Conservation (phyloP, 352 stramenopile species). For the Pythium chondricola region DNA sequence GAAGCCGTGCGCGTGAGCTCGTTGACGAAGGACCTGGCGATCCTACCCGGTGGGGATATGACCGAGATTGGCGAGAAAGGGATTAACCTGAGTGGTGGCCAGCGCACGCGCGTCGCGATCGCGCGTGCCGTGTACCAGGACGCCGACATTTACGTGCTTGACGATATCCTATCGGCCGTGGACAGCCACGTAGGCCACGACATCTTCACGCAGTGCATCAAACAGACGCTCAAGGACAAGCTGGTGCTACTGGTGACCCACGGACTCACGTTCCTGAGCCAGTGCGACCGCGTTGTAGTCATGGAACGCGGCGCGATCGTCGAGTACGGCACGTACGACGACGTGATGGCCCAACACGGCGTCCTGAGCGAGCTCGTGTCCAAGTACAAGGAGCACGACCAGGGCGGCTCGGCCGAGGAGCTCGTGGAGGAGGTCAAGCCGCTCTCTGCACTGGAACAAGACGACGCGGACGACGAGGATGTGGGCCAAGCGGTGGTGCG, state of each 20-base stretch:
- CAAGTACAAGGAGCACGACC: constrained; percentile 58
- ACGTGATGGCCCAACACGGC: constrained; percentile 34
- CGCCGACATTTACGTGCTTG: constrained; percentile 27
- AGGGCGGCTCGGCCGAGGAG: constrained; percentile 34
- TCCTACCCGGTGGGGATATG: constrained; percentile 59
- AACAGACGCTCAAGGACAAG: constrained; percentile 27
- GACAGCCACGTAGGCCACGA: constrained; percentile 26
- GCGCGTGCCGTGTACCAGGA: constrained; percentile 23
- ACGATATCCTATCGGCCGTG: constrained; percentile 30
- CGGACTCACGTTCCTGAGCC: constrained; percentile 15
- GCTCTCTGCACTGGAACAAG: constrained; percentile 8
- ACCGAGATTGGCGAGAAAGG: constrained; percentile 55
- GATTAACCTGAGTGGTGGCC: constrained; percentile 30
- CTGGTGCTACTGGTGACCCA: constrained; percentile 78
- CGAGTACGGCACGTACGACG: constrained; percentile 21
- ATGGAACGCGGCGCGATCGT: constrained; percentile 49
- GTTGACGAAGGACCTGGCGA: constrained; percentile 50
- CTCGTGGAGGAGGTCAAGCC: constrained; percentile 23
- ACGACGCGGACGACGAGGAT: constrained; percentile 31
- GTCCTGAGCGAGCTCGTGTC: constrained; percentile 43
- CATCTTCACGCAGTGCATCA: constrained; percentile 26
- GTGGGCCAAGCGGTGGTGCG: constrained; percentile 30
- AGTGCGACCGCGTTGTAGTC: constrained; percentile 13
- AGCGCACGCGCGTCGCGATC: constrained; percentile 24
- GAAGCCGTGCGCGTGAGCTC: constrained; percentile 40